Evolutionary conservation across 192 early-diverging fungal genomes (phyloP), one percentile per base, ranked within the genome.

Genomic region (Phycomyces blakesleeanus): DNA sequence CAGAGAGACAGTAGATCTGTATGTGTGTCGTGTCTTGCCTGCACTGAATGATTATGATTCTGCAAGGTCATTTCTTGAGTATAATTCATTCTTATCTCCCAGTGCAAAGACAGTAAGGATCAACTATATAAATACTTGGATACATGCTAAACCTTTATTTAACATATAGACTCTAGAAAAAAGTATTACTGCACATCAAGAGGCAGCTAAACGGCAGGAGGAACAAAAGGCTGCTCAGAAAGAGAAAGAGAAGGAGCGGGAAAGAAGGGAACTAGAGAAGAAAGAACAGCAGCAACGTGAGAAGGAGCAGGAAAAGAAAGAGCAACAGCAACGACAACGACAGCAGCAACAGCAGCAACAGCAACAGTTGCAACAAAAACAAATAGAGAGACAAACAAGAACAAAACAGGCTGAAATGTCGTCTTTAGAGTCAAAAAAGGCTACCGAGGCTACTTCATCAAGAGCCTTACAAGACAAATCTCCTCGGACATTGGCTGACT

Each of bases 41-140:
- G 34, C 41, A 21, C 18, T 64, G 27, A 47, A 59, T 18, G 74
- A 76, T 22, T 76, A 41, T 56, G 65, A 66, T 15, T 70, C 74
- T 34, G 68, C 68, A 25, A 42, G n/a, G 22, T 38, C 59, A 14
- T 76, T 76, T 24, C 25, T 76, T 34, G 57, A 76, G 39, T 76
- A 71, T 34, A 76, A 76, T 24, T 34, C 68, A 18, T 59, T 66
- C 39, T 24, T 71, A 12, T 37, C 64, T 11, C 64, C 71, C 29
- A 42, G 62, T 10, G 57, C 57, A 34, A 76, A 68, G 40, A 47
- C 63, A 61, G 74, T 75, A 66, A 34, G 29, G 29, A 34, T 34
- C 29, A 34, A 34, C 7, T 7, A 34, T 5, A 34, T 7, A 34
- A 34, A 34, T n/a, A n/a, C n/a, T n/a, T n/a, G n/a, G n/a, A n/a